Evolutionary conservation across 768 basidiomycete genomes (phyloP).

Genomic region (Russula sp.): DNA sequence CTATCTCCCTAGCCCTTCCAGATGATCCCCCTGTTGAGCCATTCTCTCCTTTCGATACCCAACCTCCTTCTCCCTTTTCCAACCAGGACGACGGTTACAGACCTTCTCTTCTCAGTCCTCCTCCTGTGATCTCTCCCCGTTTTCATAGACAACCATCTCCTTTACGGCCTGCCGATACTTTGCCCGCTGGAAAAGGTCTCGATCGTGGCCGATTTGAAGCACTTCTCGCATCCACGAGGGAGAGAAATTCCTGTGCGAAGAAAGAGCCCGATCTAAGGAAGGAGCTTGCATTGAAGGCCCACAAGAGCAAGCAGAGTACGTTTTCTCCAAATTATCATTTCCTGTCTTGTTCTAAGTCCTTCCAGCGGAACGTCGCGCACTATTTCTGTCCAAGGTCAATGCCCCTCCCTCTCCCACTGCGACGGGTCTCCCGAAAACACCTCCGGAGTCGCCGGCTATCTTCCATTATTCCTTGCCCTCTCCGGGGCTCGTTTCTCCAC

Average conservation of each 20-base stretch:
- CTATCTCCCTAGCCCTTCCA: conserved; percentile 63
- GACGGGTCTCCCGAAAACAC: conserved; percentile 52
- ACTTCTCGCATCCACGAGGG: conserved; percentile 55
- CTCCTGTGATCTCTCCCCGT: conserved; percentile 42
- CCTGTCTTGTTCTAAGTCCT: background rate
- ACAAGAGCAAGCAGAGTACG: conserved; percentile 70
- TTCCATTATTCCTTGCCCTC: conserved; percentile 68
- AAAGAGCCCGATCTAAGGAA: conserved; percentile 57
- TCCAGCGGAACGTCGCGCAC: conserved; percentile 67
- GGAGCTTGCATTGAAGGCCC: conserved; percentile 66
- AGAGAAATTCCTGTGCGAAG: conserved; percentile 46
- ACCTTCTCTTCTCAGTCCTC: conserved; percentile 52
- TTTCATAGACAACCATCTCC: conserved; percentile 43
- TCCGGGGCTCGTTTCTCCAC: conserved; percentile 57
- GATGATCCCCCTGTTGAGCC: conserved; percentile 47
- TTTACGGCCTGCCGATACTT: conserved; percentile 38
- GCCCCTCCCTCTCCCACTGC: conserved; percentile 62
- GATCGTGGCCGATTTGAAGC: conserved; percentile 57
- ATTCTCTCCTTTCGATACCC: conserved; percentile 53
- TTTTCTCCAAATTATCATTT: conserved; percentile 16
- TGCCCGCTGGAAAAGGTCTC: conserved; percentile 45
- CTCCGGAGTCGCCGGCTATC: conserved; percentile 63
- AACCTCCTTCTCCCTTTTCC: conserved; percentile 27
- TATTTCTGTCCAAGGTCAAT: conserved; percentile 67
- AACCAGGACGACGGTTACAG: conserved; percentile 46